Evolutionary conservation across 2,329 filamentous ascomycete genomes (phyloP).

Genomic region (Pseudocercospora fijiensis): DNA sequence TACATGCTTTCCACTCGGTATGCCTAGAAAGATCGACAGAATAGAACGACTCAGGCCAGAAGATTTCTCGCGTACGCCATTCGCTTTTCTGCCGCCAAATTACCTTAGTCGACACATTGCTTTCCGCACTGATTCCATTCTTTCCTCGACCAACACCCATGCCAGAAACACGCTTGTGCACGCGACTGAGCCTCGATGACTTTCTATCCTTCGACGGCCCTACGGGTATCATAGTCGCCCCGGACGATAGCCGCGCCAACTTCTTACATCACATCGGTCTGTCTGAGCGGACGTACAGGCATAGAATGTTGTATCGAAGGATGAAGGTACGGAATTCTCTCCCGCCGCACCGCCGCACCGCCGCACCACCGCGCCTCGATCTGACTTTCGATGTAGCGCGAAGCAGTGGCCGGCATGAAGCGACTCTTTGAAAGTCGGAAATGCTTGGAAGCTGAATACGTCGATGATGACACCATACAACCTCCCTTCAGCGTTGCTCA

Average conservation of each 20-base stretch:
- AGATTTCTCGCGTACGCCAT: not conserved
- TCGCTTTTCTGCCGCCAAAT: not conserved
- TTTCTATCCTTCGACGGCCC: conserved; percentile 9
- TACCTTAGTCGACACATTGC: not conserved
- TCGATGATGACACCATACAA: conserved; percentile 18
- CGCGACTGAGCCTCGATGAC: conserved; percentile 19
- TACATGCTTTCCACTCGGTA: not conserved
- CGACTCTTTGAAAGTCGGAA: conserved; percentile 22
- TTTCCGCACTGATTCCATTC: not conserved
- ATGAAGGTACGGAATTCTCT: conserved; percentile 25
- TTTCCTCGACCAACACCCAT: not conserved
- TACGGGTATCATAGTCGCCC: conserved; percentile 16
- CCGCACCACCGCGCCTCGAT: not conserved
- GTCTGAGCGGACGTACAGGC: conserved; percentile 21
- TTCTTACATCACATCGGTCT: conserved; percentile 27
- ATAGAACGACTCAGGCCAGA: not conserved
- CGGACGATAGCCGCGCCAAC: conserved; percentile 22
- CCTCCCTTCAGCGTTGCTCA: conserved; percentile 23
- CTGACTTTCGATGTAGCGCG: conserved; percentile 11
- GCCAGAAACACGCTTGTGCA: conserved; percentile 11
- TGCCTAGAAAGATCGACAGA: not conserved
- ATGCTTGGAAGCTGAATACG: conserved; percentile 18
- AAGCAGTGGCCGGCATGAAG: conserved; percentile 25
- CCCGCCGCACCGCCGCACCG: too few species aligned
- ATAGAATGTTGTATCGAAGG: conserved; percentile 21